Base-by-base conservation (phyloP, 2,329 filamentous ascomycete species). In the Hirsutella thompsonii region DNA sequence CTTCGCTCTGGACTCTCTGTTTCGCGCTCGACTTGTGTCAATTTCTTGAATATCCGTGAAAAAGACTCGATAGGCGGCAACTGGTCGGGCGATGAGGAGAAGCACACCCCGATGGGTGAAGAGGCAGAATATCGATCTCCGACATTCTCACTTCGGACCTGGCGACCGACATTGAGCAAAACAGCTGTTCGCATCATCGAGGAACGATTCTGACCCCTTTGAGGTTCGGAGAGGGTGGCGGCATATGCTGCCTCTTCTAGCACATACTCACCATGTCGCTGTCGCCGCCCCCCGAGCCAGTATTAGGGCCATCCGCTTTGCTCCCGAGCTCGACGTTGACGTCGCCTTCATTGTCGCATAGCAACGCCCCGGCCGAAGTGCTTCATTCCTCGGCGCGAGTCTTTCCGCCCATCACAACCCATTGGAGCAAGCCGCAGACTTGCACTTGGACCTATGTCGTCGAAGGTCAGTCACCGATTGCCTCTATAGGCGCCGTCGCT, bases 381-480 rank as follows among this genome's bases (percentile, higher is more conserved):
- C 40, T 49, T 21, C 43, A 52, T 32, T 44, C 44, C 16, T 37
- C 44, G 10, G 46, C 43, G 21, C 46, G 47, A 21, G 47, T 48
- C 14, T 54, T 57, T 20, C 59, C 61, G 16, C 57, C 61, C 20
- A 57, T 64, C 54, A 63, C 59, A 23, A 62, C 60, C 14, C 53
- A 50, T 36, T 65, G 62, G 62, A 57, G 46, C 23, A 56, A 44
- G 6, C 62, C 62, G 10, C 42, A 45, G 32, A 56, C 50, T 40
- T 65, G 62, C 45, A 63, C 59, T 11, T 65, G 59, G 55, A 64
- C 62, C 2, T 63, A 59, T 40, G 52, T 62, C 40, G 49, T 53
- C 33, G 53, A 57, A 37, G 47, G 52, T 23, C 37, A 49, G 29
- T 38, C 48, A 9, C 46, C 45, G 20, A 47, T 49, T 35, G 54